Evolutionary conservation across 805 yeast genomes (phyloP).

Genomic region (Yamadazyma nakazawae): DNA sequence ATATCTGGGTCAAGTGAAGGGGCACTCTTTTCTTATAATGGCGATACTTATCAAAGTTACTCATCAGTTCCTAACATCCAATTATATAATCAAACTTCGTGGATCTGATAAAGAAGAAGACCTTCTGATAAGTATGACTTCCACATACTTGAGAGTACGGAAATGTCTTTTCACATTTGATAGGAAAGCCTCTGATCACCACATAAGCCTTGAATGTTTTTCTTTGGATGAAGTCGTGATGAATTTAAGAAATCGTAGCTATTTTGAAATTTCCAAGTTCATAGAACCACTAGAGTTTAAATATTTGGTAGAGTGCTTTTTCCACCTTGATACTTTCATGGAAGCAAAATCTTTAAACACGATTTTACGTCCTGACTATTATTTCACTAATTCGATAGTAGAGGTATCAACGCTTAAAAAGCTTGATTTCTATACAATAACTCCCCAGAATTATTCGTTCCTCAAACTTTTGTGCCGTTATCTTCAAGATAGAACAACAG

Average conservation of each 20-base stretch:
- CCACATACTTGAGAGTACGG: conserved; percentile 8
- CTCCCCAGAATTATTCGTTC: conserved; percentile 12
- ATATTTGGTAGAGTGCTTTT: conserved; percentile 10
- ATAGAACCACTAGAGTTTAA: conserved; percentile 11
- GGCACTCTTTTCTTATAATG: conserved; percentile 17
- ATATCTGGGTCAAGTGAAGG: conserved; percentile 19
- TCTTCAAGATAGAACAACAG: conserved; percentile 4
- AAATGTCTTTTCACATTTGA: conserved; percentile 9
- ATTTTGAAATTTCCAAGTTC: conserved; percentile 9
- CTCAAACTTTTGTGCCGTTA: conserved; percentile 12
- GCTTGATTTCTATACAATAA: conserved; percentile 1
- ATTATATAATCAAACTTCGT: conserved; percentile 6
- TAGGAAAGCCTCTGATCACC: conserved; percentile 1
- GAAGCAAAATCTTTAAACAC: conserved; percentile 6
- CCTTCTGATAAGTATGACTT: conserved; percentile 5
- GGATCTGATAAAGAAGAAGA: conserved; percentile 1
- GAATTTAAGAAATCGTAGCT: conserved; percentile 9
- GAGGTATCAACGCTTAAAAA: conserved; percentile 3
- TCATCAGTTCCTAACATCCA: conserved; percentile 14
- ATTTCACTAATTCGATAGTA: conserved; percentile 9
- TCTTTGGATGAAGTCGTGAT: conserved; percentile 9
- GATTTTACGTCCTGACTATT: conserved; percentile 6
- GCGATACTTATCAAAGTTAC: conserved; percentile 18
- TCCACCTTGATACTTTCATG: conserved; percentile 10
- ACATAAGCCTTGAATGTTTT: conserved; percentile 3